Evolutionary conservation across 2,329 filamentous ascomycete species (phyloP), one percentile per base, ranked within the genome.

Genomic region (Aspergillus amoenus): DNA sequence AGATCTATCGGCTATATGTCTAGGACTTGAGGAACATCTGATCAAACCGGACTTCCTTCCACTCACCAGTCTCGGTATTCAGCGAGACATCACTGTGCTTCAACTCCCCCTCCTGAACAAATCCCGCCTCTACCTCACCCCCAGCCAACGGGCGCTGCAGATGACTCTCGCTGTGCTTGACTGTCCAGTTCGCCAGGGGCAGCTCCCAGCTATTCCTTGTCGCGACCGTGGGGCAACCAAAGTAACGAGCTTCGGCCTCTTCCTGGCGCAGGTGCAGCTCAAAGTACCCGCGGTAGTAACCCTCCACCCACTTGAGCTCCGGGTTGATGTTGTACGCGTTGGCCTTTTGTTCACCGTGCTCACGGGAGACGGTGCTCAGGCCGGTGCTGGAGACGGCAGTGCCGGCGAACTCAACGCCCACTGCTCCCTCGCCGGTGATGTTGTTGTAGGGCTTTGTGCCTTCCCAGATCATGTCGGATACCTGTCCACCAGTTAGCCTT

Each of bases 281-380:
- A 63, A 85, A 90, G 74, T 91, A 91, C 1, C 88, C 89, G 17
- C 88, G 81, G 71, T 90, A 91, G 70, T 88, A 91, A 7, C 86
- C 71, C 56, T 91, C 88, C 64, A 87, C 84, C 88, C 88, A 91
- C 66, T 89, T 85, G 46, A 91, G 76, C 70, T 88, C 86, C 0
- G 77, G 73, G 70, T 89, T 91, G 21, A 78, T 73, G 43, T 68
- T 68, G 61, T 77, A 62, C 2, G 40, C 17, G 17, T 52, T 15
- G 11, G 49, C 49, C 17, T 18, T 22, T 7, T 17, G 12, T 13
- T 52, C 49, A 22, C 79, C 78, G 56, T 73, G 70, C 49, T 76
- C 75, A 60, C 85, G 80, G 2, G 84, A 83, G 1, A 71, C 69
- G 0, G 73, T 73, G 46, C 86, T 77, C n/a, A 77, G 78, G 0